A percentile compares a stretch with the other conserved stretches of the same genome.
Evolutionary conservation across 495 filamentous ascomycete genomes (phyloP).

Genomic region (Aspergillus saccharolyticus): DNA sequence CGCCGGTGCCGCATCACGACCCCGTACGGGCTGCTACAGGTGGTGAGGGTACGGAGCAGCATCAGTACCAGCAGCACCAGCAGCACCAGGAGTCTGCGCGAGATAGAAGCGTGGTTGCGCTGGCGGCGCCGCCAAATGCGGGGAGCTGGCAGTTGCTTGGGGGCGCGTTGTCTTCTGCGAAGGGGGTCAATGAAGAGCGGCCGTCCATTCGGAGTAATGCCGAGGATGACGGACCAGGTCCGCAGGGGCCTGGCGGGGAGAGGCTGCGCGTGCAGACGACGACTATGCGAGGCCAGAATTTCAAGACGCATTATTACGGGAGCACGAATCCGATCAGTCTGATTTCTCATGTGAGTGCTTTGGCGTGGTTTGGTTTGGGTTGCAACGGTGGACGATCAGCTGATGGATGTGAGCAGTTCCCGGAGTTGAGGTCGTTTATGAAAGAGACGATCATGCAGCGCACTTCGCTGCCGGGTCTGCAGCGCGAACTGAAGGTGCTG

Average conservation of each 20-base stretch:
- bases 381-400: not conserved
- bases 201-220: constrained; percentile 12
- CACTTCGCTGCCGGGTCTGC: constrained; percentile 22
- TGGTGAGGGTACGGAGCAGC: too few species aligned
- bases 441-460: constrained; percentile 33
- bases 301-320: constrained; percentile 42
- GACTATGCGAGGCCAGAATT: constrained; percentile 37
- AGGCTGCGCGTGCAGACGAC: constrained; percentile 18
- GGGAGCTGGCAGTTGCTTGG: constrained; percentile 1
- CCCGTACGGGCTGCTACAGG: too few species aligned
- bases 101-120: not conserved
- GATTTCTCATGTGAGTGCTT: constrained; percentile 30
- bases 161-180: not conserved
- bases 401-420: constrained; percentile 26
- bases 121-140: constrained; percentile 1
- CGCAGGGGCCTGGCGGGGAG: not conserved
- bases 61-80: too few species aligned
- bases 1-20: too few species aligned
- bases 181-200: constrained; percentile 6
- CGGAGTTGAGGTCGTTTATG: constrained; percentile 35
- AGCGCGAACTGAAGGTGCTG: constrained; percentile 28
- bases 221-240: not conserved
- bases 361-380: not conserved
- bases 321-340: constrained; percentile 33
- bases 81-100: not conserved